Base-by-base conservation (phyloP, 805 yeast genomes). In the Lachancea kluyveri region DNA sequence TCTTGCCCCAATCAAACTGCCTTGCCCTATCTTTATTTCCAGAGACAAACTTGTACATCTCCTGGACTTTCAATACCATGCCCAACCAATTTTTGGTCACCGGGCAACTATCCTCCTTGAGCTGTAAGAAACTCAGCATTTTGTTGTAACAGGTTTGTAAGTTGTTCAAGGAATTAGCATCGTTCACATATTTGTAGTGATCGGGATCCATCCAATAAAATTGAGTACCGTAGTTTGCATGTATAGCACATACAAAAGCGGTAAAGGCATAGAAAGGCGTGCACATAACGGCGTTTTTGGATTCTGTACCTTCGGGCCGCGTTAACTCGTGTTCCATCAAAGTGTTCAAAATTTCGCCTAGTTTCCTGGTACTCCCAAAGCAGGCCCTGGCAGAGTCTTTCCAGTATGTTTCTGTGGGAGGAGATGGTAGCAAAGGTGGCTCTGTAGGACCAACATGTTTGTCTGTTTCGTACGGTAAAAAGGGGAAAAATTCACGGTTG, bases 201-300 rank as follows among this genome's bases (percentile, higher is more conserved):
- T 36, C 36, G 14, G 40, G 36, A 18, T 36, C 37, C 40, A 36
- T 36, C 32, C 26, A 36, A n/a, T 31, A 26, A 24, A 31, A 36
- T 14, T 28, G 24, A n/a, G 27, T n/a, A n/a, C 40, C 40, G 19
- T 36, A 36, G 21, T 17, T 28, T 7, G 34, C 25, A 13, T 26
- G 28, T 8, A 33, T 25, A 9, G 37, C 37, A 21, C 37, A 28
- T 12, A 31, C 30, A 22, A 36, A 36, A 11, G 40, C 36, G 11
- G 31, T 24, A 26, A 36, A 36, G 4, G 34, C 28, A 16, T 24
- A 33, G 26, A 33, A 36, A 7, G 36, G 40, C 4, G 33, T 30
- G 7, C 20, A 21, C 26, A 27, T 5, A 11, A 27, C 17, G 9
- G 32, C 28, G 19, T 28, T 29, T 18, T 12, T 10, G 23, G 17